Base-by-base conservation (phyloP, 2,329 filamentous ascomycete genomes). In the Colletotrichum kahawae region DNA sequence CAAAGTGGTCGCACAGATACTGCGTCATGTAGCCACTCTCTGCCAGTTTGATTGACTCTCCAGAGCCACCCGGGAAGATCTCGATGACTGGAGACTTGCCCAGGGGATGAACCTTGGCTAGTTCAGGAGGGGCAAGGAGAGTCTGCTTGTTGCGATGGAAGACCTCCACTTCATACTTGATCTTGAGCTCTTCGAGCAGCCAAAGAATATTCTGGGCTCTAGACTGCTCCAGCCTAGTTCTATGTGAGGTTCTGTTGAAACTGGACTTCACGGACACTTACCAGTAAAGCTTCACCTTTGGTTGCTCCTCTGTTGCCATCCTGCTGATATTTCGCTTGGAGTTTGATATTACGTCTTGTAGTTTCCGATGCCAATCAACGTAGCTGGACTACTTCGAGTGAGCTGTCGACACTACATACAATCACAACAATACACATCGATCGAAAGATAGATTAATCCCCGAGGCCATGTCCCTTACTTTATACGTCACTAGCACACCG, bases 71-170 rank as follows among this genome's bases (percentile, higher is more conserved):
- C 1, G 86, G 82, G n/a, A 84, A 85, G 79, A 98, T 87, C 10
- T 90, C 91, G 77, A 98, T 86, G 56, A 96, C 86, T 1, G 96
- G 96, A 2, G 95, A 95, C 83, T 98, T 98, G 76, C 96, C 96
- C 5, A 98, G 88, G 0, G 95, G 93, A 81, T 98, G 95, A 48
- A 98, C 85, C 77, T 95, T 88, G 80, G 94, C 93, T 60, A 98
- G 89, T 80, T 94, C 93, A 0, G 91, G 87, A 5, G 95, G 95
- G 1, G 96, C 96, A n/a, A 94, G 87, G 79, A 87, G 89, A 70
- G 93, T 90, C 72, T 86, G 80, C 70, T 84, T 85, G 77, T 88
- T 82, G 68, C 96, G 93, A 83, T 95, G 95, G 88, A 94, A 97
- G 69, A 93, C 89, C 80, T 96, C 92, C 73, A 98, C 85, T 76